Percentiles rank a stretch among this genome's conserved stretches.
phyloP scores from a whole-genome alignment of 306 rosid species.

The Lathyrus oleraceus region DNA sequence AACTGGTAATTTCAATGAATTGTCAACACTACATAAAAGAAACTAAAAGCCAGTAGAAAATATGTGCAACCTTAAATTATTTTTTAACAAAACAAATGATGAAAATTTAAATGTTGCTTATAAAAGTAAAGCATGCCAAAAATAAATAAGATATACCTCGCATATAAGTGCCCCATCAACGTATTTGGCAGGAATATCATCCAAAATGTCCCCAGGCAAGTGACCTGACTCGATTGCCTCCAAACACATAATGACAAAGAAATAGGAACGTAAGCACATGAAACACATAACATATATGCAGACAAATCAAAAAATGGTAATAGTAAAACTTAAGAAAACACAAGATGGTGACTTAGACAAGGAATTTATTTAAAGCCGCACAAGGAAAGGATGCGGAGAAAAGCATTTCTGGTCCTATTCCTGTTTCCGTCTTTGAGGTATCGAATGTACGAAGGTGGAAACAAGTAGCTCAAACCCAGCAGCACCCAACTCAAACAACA shows the following conservation, averaged over 20 bases:
- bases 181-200: conserved; percentile 90
- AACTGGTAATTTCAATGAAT: background rate
- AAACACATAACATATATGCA: conserved; percentile 9
- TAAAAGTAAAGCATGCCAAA: conserved; percentile 34
- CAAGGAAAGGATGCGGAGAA: conserved; percentile 29
- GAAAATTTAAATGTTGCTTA: conserved; percentile 13
- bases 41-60: conserved; percentile 20
- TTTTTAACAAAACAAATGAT: conserved; percentile 18
- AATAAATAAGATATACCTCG: conserved; percentile 64
- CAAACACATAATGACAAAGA: conserved; percentile 40
- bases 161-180: conserved; percentile 83
- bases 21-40: conserved; percentile 7
- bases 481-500: conserved; percentile 9
- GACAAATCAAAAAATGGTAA: conserved; percentile 10
- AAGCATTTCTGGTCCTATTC: conserved; percentile 13
- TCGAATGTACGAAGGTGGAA: conserved; percentile 26
- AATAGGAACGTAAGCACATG: conserved; percentile 29
- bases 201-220: conserved; percentile 91
- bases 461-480: conserved; percentile 14
- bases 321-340: background rate
- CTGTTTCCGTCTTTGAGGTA: conserved; percentile 31
- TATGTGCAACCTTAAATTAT: background rate
- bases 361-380: conserved; percentile 6
- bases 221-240: conserved; percentile 98
- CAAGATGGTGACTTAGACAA: conserved; percentile 31